Base-by-base conservation (phyloP, 768 basidiomycete species). In the Bullera alba region DNA sequence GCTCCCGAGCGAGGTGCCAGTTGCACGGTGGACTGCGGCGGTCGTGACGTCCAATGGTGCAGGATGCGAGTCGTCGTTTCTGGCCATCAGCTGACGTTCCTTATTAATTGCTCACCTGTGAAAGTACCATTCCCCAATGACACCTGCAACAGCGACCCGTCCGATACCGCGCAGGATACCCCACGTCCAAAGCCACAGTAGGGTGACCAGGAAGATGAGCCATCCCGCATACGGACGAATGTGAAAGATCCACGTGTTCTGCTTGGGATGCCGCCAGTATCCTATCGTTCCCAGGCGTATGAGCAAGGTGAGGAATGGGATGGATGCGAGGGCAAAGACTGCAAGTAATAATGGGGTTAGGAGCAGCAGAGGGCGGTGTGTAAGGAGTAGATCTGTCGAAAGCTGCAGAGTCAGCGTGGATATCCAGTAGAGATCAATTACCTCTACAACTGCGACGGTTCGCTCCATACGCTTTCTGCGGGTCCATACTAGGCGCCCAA, bases 61-160 rank as follows among this genome's bases (percentile, higher is more conserved):
- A 8, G 56, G 57, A 16, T 56, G 54, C 6, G 56, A 49, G 22
- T 67, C 58, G 25, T 63, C 56, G 25, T 61, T 61, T 35, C 10
- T 21, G 37, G 19, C 12, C 12, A 14, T 39, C 19, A 39, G 37
- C 37, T 10, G 32, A n/a, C 10, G n/a, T 34, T 34, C 32, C 10
- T 14, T 17, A 45, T 16, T 17, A 32, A 26, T 16, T 0, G 68
- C 81, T 63, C 60, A 83, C 79, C 81, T 76, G 25, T 79, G 69
- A 73, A 88, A 93, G 68, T 93, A 95, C 91, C 91, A 96, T 38
- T 84, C 83, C 1, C 89, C 91, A 28, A 96, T 80, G 3, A 91
- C 86, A 26, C 83, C 84, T 0, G 88, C 83, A 50, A 83, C 81
- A 2, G 83, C 80, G 47, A 84, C 86, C 5, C 87, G 77, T 37